Evolutionary conservation across 108 stramenopile species (phyloP), one percentile per base, ranked within the genome.

Genomic region (Skeletonema grethae): DNA sequence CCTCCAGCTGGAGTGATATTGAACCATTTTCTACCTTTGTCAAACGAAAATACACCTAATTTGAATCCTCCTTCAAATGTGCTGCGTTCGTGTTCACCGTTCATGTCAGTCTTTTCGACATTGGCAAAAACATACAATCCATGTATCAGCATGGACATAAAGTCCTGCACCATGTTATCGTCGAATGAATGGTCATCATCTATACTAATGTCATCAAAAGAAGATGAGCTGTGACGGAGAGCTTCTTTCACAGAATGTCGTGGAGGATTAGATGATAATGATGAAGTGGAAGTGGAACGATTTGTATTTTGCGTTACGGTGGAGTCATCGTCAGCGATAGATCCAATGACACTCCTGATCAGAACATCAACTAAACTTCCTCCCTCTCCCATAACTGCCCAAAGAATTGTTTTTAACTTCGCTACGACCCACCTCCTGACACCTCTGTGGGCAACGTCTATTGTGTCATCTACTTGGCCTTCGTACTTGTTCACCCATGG

Each of bases 111-210:
- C 16, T 55, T 48, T 18, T 65, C 62, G 38, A 76, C 63, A 30
- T 71, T 70, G 4, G 69, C 79, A 65, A 80, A 75, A 22, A 80
- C 79, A 29, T 76, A 80, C 16, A 80, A 61, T 10, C 79, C 79
- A 50, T 76, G 74, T 50, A 30, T 57, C 29, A 80, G 60, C 69
- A 76, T 75, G 24, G 69, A 41, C 38, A 65, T 38, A 29, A 80
- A 80, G 68, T 80, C 79, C 20, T 61, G 35, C 11, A 76, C 61
- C 22, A 69, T 70, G 46, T 65, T 60, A 5, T 55, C 24, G 29
- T 79, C 73, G n/a, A 61, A 63, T 20, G 76, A 70, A 36, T 60
- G 38, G 25, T 32, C 50, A 13, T 59, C 65, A 60, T 28, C 41
- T 18, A 50, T 11, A 18, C 36, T 56, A 10, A 70, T 41, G 8